Evolutionary conservation across 2,329 filamentous ascomycete genomes (phyloP), one percentile per base, ranked within the genome.

Genomic region (Neonectria ditissima): DNA sequence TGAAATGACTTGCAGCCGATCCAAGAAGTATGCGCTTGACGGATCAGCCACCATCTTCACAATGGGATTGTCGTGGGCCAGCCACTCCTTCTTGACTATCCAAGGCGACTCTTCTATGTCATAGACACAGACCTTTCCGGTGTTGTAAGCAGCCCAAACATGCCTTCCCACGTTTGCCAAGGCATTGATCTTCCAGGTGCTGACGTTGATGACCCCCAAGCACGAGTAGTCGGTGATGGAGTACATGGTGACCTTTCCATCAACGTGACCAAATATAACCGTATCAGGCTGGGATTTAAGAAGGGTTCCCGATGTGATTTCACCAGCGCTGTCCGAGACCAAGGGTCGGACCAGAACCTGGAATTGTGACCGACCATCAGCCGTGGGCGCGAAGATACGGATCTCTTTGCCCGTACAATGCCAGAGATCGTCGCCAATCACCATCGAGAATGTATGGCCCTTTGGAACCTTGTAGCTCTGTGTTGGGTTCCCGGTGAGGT

Each of bases 171-270:
- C 91, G 9, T 93, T 92, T 2, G 90, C 88, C 57, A 99, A 82
- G 37, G 92, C 90, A 76, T 94, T 97, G 78, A 99, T 97, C 79
- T 97, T 98, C 85, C 97, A 98, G 14, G 94, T 87, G 77, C 94
- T 98, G 71, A 97, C 87, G 73, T 89, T 97, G 64, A 98, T 83
- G 37, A 97, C 84, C 5, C 87, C 89, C n/a, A 97, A 75, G 72
- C 93, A 97, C 1, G 88, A 81, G 75, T 92, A 96, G 72, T 94
- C 89, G 24, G 84, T 86, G 24, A 88, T 87, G 13, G 93, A 95
- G 79, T 97, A 98, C n/a, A 98, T 89, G 63, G 92, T 96, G 59
- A 99, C 89, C 77, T 97, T 97, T 51, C 96, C 96, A 77, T 99
- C 96, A 13, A 87, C 89, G 76, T 99, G 96, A 1, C 96, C 96